phyloP scores from a whole-genome alignment of 805 yeast genomes.

The Sugiyamaella qingdaonensis region DNA sequence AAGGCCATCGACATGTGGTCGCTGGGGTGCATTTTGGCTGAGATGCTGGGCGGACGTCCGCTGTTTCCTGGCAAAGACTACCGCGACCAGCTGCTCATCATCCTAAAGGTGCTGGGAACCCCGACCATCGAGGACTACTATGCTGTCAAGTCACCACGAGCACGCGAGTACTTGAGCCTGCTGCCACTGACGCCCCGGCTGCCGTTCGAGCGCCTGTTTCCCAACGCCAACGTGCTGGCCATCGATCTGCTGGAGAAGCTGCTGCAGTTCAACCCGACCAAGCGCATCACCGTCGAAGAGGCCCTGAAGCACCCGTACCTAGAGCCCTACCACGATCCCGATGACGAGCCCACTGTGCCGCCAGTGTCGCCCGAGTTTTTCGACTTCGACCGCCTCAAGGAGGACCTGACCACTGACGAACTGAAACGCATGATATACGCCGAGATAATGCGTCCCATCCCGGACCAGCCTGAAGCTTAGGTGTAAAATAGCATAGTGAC shows the following conservation, averaged over 20 bases:
- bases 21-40: slow-evolving; percentile 93
- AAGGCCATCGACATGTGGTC: slow-evolving; percentile 97
- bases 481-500: no score
- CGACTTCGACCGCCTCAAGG: slow-evolving; percentile 81
- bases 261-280: slow-evolving; percentile 76
- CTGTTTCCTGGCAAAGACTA: slow-evolving; percentile 93
- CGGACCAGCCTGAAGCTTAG: neutral
- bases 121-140: slow-evolving; percentile 74
- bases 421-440: slow-evolving; percentile 72
- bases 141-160: slow-evolving; percentile 72
- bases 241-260: slow-evolving; percentile 64
- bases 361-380: slow-evolving; percentile 85
- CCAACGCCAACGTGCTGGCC: slow-evolving; percentile 60
- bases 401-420: slow-evolving; percentile 69
- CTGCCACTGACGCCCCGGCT: slow-evolving; percentile 67
- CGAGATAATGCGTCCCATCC: slow-evolving; percentile 55
- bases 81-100: slow-evolving; percentile 81
- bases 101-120: slow-evolving; percentile 82
- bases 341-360: slow-evolving; percentile 83
- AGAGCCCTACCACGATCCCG: slow-evolving; percentile 86
- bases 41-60: slow-evolving; percentile 80
- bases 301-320: slow-evolving; percentile 87
- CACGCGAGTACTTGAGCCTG: slow-evolving; percentile 80
- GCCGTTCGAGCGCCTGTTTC: slow-evolving; percentile 47
- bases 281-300: slow-evolving; percentile 76